phyloP scores from a whole-genome alignment of 331 rosid genomes.

The Pyracantha coccinea region DNA sequence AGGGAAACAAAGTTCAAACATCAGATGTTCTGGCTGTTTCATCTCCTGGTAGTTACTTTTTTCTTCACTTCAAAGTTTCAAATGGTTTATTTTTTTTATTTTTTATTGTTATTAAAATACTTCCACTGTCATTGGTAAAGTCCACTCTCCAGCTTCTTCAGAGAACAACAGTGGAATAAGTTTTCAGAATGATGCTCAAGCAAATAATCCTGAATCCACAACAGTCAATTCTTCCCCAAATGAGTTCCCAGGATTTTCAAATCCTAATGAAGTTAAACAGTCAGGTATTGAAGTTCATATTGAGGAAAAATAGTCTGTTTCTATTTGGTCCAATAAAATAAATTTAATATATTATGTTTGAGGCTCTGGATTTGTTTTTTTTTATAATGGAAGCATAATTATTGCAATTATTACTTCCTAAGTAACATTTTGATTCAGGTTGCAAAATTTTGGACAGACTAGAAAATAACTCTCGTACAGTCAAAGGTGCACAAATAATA shows the following conservation, averaged over 20 bases:
- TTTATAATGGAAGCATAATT: neutral
- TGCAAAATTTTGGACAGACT: constrained; percentile 54
- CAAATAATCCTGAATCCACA: constrained; percentile 30
- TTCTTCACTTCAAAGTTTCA: neutral
- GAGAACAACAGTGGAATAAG: constrained; percentile 33
- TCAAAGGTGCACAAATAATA: constrained; percentile 68
- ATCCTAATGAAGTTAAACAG: constrained; percentile 38
- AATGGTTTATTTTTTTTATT: too few relatives aligned
- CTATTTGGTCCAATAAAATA: neutral
- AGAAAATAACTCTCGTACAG: constrained; percentile 55
- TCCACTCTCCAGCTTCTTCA: constrained; percentile 21
- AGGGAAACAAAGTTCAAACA: constrained; percentile 34
- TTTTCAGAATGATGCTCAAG: constrained; percentile 38
- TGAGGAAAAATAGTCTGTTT: neutral
- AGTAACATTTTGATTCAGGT: constrained; percentile 32
- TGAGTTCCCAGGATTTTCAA: constrained; percentile 59
- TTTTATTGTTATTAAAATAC: neutral
- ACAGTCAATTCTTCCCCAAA: constrained; percentile 33
- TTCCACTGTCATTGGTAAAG: constrained; percentile 19
- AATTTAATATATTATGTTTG: neutral
- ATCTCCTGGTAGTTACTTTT: constrained; percentile 19
- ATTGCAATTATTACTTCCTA: neutral
- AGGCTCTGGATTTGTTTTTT: neutral
- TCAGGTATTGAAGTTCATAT: constrained; percentile 40
- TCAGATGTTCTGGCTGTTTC: constrained; percentile 31